These are phyloP conservation scores for Aeschynomene evenia DNA, from an alignment of 306 rosid genomes.

Conservation along the genomic window DNA sequence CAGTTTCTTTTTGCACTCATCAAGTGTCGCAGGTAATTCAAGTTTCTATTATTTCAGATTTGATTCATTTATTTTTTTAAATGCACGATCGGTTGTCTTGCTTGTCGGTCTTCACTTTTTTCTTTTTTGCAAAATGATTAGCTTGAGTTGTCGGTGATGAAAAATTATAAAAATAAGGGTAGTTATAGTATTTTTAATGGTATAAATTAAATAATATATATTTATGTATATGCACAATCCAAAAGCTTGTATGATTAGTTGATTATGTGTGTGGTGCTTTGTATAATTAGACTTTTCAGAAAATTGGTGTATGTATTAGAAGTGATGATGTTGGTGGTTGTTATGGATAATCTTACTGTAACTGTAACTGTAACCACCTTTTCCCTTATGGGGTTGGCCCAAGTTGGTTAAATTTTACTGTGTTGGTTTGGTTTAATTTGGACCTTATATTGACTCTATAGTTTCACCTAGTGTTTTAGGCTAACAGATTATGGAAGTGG, in stretches of 20 bases:
- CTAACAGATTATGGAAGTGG: not conserved
- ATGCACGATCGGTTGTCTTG: slow-evolving; percentile 27
- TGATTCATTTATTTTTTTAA: too few species aligned
- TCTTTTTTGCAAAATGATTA: slow-evolving; percentile 20
- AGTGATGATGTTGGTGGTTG: slow-evolving; percentile 18
- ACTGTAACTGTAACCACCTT: not conserved
- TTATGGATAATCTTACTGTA: slow-evolving; percentile 18
- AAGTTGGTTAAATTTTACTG: not conserved
- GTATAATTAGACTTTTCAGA: not conserved
- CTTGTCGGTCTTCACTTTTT: slow-evolving; percentile 38
- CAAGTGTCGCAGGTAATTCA: slow-evolving; percentile 19
- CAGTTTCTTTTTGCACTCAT: not conserved
- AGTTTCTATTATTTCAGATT: not conserved
- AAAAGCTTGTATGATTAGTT: not conserved
- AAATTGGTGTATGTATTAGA: not conserved
- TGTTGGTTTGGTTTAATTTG: slow-evolving; percentile 34
- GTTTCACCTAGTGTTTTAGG: slow-evolving; percentile 1
- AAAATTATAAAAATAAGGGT: not conserved
- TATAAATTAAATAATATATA: not conserved
- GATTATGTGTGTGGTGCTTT: not conserved
- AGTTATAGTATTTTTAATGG: not conserved
- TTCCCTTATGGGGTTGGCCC: not conserved
- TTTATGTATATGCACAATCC: not conserved
- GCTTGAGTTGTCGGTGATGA: not conserved
- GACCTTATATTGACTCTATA: slow-evolving; percentile 31